Evolutionary conservation across 2,329 filamentous ascomycete genomes (phyloP).

Genomic region (Thelonectria discophora): DNA sequence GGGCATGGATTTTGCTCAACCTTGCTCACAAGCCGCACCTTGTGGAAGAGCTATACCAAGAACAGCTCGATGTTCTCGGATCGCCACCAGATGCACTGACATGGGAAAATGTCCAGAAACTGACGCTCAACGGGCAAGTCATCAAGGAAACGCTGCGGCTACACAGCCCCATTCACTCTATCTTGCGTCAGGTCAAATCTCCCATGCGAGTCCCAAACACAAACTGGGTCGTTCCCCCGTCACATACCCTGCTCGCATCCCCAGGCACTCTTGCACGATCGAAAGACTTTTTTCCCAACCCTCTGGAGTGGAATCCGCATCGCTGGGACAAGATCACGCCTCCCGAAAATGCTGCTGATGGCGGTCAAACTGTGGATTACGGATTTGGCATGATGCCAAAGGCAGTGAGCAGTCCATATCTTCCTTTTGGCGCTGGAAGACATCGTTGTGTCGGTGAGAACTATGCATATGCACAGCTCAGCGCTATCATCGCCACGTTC

Average conservation of each 20-base stretch:
- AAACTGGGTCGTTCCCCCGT: constrained; percentile 80
- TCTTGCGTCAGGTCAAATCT: constrained; percentile 88
- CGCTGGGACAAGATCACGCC: constrained; percentile 73
- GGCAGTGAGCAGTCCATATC: constrained; percentile 86
- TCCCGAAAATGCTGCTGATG: constrained; percentile 59
- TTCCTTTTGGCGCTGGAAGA: constrained; percentile 93
- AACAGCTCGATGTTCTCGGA: constrained; percentile 78
- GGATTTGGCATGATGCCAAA: constrained; percentile 95
- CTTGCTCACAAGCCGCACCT: constrained; percentile 82
- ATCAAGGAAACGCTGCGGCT: constrained; percentile 92
- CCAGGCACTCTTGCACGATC: constrained; percentile 81
- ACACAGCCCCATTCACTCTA: constrained; percentile 92
- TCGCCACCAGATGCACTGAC: constrained; percentile 75
- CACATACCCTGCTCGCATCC: constrained; percentile 84
- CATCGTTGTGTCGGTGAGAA: constrained; percentile 97
- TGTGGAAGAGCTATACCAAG: constrained; percentile 80
- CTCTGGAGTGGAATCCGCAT: constrained; percentile 85
- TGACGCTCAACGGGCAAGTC: constrained; percentile 82
- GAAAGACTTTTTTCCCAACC: constrained; percentile 79
- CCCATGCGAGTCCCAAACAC: constrained; percentile 85
- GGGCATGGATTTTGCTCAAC: constrained; percentile 83
- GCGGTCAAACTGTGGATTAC: constrained; percentile 84
- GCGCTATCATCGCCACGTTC: constrained; percentile 80
- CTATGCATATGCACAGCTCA: constrained; percentile 91
- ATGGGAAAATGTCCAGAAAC: constrained; percentile 78